Evolutionary conservation across 2,329 filamentous ascomycete genomes (phyloP).

Genomic region (Leptographium wingfieldii): DNA sequence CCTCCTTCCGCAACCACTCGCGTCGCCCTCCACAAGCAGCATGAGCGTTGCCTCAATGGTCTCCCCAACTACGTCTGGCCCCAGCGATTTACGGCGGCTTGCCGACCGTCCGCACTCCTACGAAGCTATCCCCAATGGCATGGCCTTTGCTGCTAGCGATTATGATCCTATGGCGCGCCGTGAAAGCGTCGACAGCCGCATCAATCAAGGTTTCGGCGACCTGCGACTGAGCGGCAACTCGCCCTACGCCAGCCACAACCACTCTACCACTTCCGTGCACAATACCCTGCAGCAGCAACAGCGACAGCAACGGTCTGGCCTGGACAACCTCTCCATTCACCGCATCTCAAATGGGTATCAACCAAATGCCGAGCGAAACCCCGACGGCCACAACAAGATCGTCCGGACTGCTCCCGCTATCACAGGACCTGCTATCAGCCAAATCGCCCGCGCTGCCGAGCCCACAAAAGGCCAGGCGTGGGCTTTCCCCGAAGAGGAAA

Average conservation of each 20-base stretch:
- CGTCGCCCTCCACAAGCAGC: conserved; percentile 42
- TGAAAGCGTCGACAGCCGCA: conserved; percentile 69
- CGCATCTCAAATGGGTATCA: conserved; percentile 54
- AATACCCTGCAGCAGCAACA: conserved; percentile 57
- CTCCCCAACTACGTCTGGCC: conserved; percentile 41
- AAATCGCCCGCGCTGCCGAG: conserved; percentile 58
- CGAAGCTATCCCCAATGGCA: conserved; percentile 24
- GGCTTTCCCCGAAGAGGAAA: conserved; percentile 68
- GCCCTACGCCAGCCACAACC: conserved; percentile 65
- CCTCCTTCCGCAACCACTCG: conserved; percentile 36
- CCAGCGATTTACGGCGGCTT: conserved; percentile 30
- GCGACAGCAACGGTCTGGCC: conserved; percentile 40
- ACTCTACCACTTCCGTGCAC: conserved; percentile 63
- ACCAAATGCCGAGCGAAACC: conserved; percentile 44
- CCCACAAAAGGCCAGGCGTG: conserved; percentile 74
- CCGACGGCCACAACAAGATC: conserved; percentile 37
- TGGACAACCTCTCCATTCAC: conserved; percentile 41
- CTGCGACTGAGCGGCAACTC: conserved; percentile 56
- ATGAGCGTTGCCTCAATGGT: conserved; percentile 58
- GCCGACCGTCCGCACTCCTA: conserved; percentile 26
- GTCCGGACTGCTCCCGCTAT: conserved; percentile 62
- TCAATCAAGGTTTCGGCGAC: conserved; percentile 59
- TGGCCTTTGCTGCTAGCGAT: conserved; percentile 6
- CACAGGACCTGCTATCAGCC: conserved; percentile 53
- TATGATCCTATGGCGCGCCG: conserved; percentile 39